phyloP scores from a whole-genome alignment of 2,329 filamentous ascomycete genomes.

The Sclerotinia sclerotiorum region DNA sequence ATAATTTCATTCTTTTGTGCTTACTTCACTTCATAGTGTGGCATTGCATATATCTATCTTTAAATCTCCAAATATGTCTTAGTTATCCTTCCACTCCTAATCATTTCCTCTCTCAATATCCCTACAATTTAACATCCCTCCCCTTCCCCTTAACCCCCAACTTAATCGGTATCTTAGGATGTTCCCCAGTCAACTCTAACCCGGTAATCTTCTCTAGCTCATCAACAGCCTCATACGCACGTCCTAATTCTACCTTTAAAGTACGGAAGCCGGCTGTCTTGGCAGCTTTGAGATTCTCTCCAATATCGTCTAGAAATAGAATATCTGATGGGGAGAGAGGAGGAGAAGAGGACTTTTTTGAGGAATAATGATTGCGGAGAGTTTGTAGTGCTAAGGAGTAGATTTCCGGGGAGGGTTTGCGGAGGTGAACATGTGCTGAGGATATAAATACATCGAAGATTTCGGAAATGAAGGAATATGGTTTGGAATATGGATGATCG shows the following conservation, averaged over 20 bases:
- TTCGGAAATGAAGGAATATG: slow-evolving; percentile 47
- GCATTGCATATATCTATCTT: neutral
- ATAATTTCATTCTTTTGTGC: neutral
- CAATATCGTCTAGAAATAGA: slow-evolving; percentile 85
- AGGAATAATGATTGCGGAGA: neutral
- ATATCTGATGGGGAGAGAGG: slow-evolving; percentile 63
- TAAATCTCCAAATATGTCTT: neutral
- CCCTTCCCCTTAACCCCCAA: slow-evolving; percentile 24
- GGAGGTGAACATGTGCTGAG: slow-evolving; percentile 79
- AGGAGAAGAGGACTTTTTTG: slow-evolving; percentile 31
- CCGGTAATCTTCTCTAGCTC: slow-evolving; percentile 76
- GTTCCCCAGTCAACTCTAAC: slow-evolving; percentile 50
- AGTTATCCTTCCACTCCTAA: neutral
- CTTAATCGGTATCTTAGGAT: slow-evolving; percentile 34
- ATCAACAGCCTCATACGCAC: slow-evolving; percentile 75
- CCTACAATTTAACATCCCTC: slow-evolving; percentile 15
- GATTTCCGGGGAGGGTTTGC: slow-evolving; percentile 83
- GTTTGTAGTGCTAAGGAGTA: slow-evolving; percentile 63
- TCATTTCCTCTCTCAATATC: neutral
- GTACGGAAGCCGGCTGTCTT: slow-evolving; percentile 74
- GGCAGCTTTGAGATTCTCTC: slow-evolving; percentile 83
- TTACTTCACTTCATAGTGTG: neutral
- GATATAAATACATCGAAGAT: slow-evolving; percentile 87
- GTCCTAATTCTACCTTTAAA: slow-evolving; percentile 79
- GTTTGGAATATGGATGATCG: slow-evolving; percentile 59